phyloP scores from a whole-genome alignment of 441 rosid genomes.

The Erodium trifolium region DNA sequence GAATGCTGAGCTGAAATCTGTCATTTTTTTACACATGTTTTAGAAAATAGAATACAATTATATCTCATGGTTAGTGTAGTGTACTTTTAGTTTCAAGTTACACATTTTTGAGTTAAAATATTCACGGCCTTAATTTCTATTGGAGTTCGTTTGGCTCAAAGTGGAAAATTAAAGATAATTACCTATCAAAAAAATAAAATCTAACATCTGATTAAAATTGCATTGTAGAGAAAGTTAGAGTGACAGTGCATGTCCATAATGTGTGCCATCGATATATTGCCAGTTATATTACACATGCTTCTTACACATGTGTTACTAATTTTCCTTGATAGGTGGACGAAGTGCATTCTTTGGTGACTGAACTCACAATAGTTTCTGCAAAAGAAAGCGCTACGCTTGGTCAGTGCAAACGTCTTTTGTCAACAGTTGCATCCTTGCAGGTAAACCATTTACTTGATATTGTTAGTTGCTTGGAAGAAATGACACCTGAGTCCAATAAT shows the following conservation, averaged over 20 bases:
- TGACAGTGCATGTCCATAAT: neutral
- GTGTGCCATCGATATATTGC: neutral
- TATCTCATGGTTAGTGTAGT: too few species aligned
- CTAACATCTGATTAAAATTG: neutral
- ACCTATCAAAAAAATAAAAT: neutral
- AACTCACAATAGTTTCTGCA: conserved; percentile 40
- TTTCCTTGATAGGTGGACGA: conserved; percentile 41
- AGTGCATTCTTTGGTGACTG: conserved; percentile 40
- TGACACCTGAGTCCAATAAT: neutral
- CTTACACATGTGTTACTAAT: conserved; percentile 4
- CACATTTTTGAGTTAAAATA: too few species aligned
- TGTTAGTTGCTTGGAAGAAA: neutral
- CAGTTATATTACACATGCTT: neutral
- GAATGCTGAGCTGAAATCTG: neutral
- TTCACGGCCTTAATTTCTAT: neutral
- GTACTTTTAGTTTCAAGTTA: too few species aligned
- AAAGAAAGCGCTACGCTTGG: conserved; percentile 56
- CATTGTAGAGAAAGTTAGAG: neutral
- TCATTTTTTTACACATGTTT: neutral
- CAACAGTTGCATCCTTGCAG: conserved; percentile 57
- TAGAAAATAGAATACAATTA: neutral
- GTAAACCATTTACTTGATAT: conserved; percentile 25
- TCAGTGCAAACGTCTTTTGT: conserved; percentile 52
- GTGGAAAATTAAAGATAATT: too few species aligned
- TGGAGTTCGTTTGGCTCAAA: too few species aligned